These are phyloP conservation scores for Trametes coccinea DNA, from an alignment of 768 basidiomycete genomes.

Conservation along the genomic window DNA sequence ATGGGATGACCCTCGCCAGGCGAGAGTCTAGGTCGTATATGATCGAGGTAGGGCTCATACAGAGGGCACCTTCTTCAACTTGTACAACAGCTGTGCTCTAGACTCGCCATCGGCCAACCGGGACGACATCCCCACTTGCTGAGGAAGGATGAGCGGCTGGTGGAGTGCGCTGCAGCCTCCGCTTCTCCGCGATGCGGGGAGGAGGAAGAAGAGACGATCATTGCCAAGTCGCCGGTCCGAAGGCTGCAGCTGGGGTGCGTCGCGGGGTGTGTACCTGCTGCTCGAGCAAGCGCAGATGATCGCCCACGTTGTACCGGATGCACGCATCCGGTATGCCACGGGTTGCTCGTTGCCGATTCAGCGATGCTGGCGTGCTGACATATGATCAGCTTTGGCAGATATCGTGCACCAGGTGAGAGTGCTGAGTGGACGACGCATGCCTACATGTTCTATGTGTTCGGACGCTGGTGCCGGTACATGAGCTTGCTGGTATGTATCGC, in stretches of 20 bases:
- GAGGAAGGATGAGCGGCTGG: not conserved
- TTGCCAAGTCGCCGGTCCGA: constrained; percentile 7
- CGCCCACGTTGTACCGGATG: not conserved
- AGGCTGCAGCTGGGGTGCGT: not conserved
- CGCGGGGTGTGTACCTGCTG: not conserved
- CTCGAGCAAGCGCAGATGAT: not conserved
- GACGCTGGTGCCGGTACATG: not conserved
- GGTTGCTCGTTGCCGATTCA: not conserved
- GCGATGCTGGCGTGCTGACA: not conserved
- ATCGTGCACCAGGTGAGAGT: not conserved
- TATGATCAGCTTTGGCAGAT: not conserved
- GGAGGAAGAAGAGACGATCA: not conserved
- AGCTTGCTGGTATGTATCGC: not conserved
- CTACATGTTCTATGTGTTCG: not conserved
- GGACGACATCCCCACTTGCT: too few relatives aligned
- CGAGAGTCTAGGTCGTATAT: too few relatives aligned
- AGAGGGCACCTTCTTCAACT: too few relatives aligned
- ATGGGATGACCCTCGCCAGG: too few relatives aligned
- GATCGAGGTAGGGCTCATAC: too few relatives aligned
- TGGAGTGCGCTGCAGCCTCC: not conserved
- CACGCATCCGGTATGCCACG: not conserved
- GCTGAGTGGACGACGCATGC: not conserved
- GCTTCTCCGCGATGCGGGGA: not conserved
- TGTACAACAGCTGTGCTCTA: too few relatives aligned
- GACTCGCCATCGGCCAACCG: too few relatives aligned